These are phyloP conservation scores for Coemansia nantahalensis DNA, from an alignment of 192 early-diverging fungal species.

Conservation along the genomic window DNA sequence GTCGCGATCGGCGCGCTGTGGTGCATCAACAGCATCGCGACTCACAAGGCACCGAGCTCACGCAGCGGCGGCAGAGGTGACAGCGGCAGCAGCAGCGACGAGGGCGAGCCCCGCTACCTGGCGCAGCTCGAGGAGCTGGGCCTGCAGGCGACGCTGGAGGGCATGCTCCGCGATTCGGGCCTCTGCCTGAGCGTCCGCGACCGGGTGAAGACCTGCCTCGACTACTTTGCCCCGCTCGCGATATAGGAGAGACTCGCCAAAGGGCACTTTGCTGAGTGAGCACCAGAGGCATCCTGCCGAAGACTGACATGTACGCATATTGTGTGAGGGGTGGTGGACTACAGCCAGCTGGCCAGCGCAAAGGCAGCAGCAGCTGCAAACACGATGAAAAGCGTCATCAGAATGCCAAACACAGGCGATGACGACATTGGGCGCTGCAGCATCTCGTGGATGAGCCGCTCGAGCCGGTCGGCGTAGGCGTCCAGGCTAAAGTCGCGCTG, in stretches of 20 bases:
- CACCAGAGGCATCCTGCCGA: too few species aligned
- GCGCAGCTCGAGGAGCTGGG: conserved; percentile 13
- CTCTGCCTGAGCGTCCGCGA: conserved; percentile 37
- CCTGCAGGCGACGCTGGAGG: conserved; percentile 17
- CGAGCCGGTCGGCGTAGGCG: conserved; percentile 67
- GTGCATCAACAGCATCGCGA: conserved; percentile 38
- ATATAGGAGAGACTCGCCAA: too few species aligned
- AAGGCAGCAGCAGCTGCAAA: conserved; percentile 9
- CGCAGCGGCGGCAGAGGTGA: background rate
- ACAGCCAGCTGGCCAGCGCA: conserved; percentile 4
- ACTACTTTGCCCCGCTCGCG: conserved; percentile 15
- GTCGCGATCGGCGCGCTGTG: conserved; percentile 35
- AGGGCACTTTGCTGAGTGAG: too few species aligned
- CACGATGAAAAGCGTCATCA: conserved; percentile 39
- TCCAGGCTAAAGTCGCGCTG: conserved; percentile 61
- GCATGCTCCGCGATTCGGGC: conserved; percentile 15
- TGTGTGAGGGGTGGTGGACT: background rate
- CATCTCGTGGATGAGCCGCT: conserved; percentile 58
- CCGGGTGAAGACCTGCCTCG: conserved; percentile 46
- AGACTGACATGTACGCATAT: too few species aligned
- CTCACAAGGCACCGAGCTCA: conserved; percentile 3
- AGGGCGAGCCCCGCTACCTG: conserved; percentile 5
- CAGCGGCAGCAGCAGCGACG: conserved; percentile 1
- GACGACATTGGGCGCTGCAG: conserved; percentile 15
- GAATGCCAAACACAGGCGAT: conserved; percentile 32